Base-by-base conservation (phyloP, 345 rosid species). In the Psidium friedrichsthalianum region DNA sequence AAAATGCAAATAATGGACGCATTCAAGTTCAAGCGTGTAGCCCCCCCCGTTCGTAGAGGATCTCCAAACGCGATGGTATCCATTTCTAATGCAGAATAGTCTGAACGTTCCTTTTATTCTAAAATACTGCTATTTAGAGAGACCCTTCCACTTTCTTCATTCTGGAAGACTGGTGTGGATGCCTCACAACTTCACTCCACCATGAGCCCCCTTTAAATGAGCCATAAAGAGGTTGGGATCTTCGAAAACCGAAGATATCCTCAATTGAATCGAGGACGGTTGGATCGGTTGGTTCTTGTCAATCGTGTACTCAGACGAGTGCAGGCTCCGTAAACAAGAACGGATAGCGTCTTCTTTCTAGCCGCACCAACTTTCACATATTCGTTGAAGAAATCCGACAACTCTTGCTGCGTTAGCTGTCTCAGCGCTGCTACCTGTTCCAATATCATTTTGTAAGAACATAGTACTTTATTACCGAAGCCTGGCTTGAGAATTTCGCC, bases 201-300 rank as follows among this genome's bases (percentile, higher is more conserved):
- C 91, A 84, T 91, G 83, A 49, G 93, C 98, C 84, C 84, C 96
- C 93, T 85, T 85, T 93, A 86, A 94, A 93, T 56, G 98, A 97
- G 58, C 94, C 94, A 61, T 95, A 92, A 83, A 95, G 98, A 83
- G 98, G 90, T 42, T 89, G 95, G 1, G 97, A 93, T 85, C 94
- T 95, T 88, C 91, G 92, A 90, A 97, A 97, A 87, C 93, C 84
- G 88, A 93, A 92, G 80, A 95, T 90, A 84, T 95, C 96, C 32
- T 92, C 89, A 54, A 95, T 93, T 89, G 88, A 53, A 90, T 86
- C 0, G 90, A 86, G 76, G 90, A 87, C 16, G 91, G 88, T 51
- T 88, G 86, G 56, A 87, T 74, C 11, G 88, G 56, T 7, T 90
- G 90, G 55, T 29, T 89, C 83, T 88, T 92, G 84, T 94, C 96